A percentile compares a stretch with the other conserved stretches of the same genome.
These are phyloP conservation scores for Ceratobasidium sp. DNA, from an alignment of 1,284 basidiomycete genomes.

Conservation along the genomic window DNA sequence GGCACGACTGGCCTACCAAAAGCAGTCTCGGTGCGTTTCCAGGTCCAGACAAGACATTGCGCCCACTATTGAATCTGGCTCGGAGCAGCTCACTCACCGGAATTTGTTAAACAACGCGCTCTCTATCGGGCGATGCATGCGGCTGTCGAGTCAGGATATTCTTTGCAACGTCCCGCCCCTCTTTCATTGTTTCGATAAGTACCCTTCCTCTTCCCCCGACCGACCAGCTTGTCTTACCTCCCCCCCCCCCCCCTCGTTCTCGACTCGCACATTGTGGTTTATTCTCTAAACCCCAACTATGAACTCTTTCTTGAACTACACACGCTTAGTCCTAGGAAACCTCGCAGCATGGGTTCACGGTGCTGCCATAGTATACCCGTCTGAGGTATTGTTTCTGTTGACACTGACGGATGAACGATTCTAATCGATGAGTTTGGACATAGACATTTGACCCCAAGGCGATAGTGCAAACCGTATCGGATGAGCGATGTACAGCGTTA, in stretches of 20 bases:
- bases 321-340: constrained; percentile 85
- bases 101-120: constrained; percentile 85
- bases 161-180: constrained; percentile 84
- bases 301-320: constrained; percentile 16
- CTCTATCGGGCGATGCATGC: constrained; percentile 79
- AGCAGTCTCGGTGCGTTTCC: constrained; percentile 77
- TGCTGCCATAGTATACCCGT: constrained; percentile 80
- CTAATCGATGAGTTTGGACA: background rate
- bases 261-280: background rate
- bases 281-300: constrained; percentile 46
- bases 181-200: constrained; percentile 92
- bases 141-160: constrained; percentile 72
- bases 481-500: constrained; percentile 80
- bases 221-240: background rate
- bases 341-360: constrained; percentile 84
- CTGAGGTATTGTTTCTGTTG: constrained; percentile 60
- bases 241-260: constrained; percentile 13
- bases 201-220: background rate
- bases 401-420: background rate
- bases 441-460: constrained; percentile 70
- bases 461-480: constrained; percentile 75
- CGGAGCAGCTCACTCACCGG: constrained; percentile 76
- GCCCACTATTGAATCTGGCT: constrained; percentile 13
- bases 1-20: constrained; percentile 85
- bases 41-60: background rate